Evolutionary conservation across 805 yeast genomes (phyloP), one percentile per base, ranked within the genome.

Genomic region (Wickerhamomyces sydowiorum): DNA sequence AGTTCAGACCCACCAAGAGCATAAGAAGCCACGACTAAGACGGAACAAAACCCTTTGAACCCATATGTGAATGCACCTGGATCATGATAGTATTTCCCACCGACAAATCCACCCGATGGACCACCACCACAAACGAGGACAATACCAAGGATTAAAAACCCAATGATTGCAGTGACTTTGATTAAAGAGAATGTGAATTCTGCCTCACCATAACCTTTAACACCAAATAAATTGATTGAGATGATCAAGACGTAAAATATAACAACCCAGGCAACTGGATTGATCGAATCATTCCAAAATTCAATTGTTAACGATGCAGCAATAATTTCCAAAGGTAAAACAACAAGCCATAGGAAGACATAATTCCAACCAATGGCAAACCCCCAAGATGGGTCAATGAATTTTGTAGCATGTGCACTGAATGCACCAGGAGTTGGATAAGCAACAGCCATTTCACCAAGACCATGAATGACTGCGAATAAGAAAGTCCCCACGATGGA

Each of bases 21-120:
- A 56, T 75, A 75, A 2, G 75, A 73, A 14, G 80, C 77, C 25
- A 76, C 73, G 27, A 73, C 78, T 52, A 76, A 75, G 19, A 75
- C 79, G 1, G 76, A 60, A 44, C 75, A 69, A 22, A 74, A 65
- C 49, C 79, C 80, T 49, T 75, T 75, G 54, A 75, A 75, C 8
- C 77, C 72, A 37, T 75, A 60, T 10, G 78, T 74, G 54, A 85
- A 81, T 0, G 89, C 79, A 39, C 91, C 91, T 14, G 80, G 80
- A 38, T 66, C 45, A 46, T 61, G 59, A 72, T 76, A 75, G 53
- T 72, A 67, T 39, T 57, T 57, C 29, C 70, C 73, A 40, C 76
- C 71, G 28, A 73, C 57, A 43, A 67, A 67, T 4, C 69, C 71
- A 40, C 65, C 63, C 10, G 48, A 49, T 42, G 79, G 78, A 39